phyloP scores from a whole-genome alignment of 2,329 filamentous ascomycete genomes.

The Botrytis tulipae region DNA sequence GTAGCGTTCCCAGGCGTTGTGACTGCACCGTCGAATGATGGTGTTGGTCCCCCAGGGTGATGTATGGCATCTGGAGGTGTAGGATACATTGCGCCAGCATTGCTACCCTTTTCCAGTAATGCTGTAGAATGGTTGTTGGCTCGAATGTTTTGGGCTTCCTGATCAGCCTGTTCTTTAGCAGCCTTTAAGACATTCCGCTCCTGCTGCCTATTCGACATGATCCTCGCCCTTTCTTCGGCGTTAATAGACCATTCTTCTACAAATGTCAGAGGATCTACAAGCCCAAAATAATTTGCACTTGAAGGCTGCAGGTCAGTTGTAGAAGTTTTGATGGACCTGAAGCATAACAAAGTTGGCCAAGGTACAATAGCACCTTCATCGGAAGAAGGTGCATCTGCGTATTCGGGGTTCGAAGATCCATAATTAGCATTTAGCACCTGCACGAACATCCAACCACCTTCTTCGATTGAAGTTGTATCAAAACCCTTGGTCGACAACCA shows the following conservation, averaged over 20 bases:
- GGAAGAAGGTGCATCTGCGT: slow-evolving; percentile 27
- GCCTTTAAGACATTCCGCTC: slow-evolving; percentile 47
- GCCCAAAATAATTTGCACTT: slow-evolving; percentile 9
- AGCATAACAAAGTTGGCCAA: slow-evolving; percentile 39
- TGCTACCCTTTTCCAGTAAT: slow-evolving; percentile 50
- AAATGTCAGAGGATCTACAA: slow-evolving; percentile 40
- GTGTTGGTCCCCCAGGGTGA: slow-evolving; percentile 51
- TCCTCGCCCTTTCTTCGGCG: slow-evolving; percentile 44
- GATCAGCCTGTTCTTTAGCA: slow-evolving; percentile 43
- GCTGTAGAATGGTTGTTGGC: slow-evolving; percentile 53
- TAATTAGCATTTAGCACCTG: slow-evolving; percentile 32
- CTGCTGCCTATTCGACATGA: slow-evolving; percentile 48
- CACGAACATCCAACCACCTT: slow-evolving; percentile 38
- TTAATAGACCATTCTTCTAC: slow-evolving; percentile 41
- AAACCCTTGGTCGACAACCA: slow-evolving; percentile 38
- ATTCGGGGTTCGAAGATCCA: slow-evolving; percentile 31
- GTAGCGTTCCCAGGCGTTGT: slow-evolving; percentile 53
- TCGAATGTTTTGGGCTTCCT: slow-evolving; percentile 44
- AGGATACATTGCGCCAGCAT: slow-evolving; percentile 61
- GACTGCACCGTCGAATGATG: slow-evolving; percentile 54
- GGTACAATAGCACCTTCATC: slow-evolving; percentile 36
- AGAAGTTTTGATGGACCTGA: slow-evolving; percentile 28
- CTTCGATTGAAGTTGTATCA: slow-evolving; percentile 32
- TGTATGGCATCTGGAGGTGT: slow-evolving; percentile 68
- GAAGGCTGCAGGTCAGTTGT: slow-evolving; percentile 17